Conservation (phyloP, 768 basidiomycete species). For the Tulasnella sp. region DNA sequence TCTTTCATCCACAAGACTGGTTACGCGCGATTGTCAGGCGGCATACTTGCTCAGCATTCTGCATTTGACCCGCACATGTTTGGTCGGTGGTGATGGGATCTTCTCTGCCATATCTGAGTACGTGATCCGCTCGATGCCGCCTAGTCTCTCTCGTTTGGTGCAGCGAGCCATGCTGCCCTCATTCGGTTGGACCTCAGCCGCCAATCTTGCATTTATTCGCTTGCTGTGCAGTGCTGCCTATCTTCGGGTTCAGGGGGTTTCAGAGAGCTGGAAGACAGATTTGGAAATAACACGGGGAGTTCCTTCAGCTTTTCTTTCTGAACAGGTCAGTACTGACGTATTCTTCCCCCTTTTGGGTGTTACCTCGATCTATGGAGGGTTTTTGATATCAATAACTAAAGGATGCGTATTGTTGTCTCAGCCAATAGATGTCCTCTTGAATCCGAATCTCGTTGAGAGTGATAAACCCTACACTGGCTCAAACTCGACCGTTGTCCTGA, state of each 20-base stretch:
- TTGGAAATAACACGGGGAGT: constrained; percentile 21
- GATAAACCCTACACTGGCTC: background rate
- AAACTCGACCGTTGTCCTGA: background rate
- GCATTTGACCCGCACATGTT: too few species aligned
- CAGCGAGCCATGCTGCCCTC: too few species aligned
- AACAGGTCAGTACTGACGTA: constrained; percentile 35
- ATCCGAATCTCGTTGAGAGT: constrained; percentile 18
- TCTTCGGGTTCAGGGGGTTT: background rate
- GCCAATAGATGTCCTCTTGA: constrained; percentile 44
- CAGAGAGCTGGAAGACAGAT: background rate
- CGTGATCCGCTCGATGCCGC: too few species aligned
- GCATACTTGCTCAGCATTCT: too few species aligned
- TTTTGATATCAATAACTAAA: constrained; percentile 7
- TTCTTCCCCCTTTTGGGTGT: background rate
- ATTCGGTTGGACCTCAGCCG: too few species aligned
- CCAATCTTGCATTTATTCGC: too few species aligned
- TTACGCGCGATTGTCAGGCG: too few species aligned
- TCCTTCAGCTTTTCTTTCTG: constrained; percentile 31
- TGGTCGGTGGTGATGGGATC: too few species aligned
- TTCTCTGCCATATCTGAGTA: too few species aligned
- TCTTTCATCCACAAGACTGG: background rate
- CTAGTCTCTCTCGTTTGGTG: too few species aligned
- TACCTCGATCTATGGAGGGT: too few species aligned
- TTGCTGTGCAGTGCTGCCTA: too few species aligned
- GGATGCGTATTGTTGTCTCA: constrained; percentile 28